Percentiles rank a stretch among this genome's conserved stretches.
phyloP scores from a whole-genome alignment of 495 filamentous ascomycete genomes.

The Baudoinia panamericana region DNA sequence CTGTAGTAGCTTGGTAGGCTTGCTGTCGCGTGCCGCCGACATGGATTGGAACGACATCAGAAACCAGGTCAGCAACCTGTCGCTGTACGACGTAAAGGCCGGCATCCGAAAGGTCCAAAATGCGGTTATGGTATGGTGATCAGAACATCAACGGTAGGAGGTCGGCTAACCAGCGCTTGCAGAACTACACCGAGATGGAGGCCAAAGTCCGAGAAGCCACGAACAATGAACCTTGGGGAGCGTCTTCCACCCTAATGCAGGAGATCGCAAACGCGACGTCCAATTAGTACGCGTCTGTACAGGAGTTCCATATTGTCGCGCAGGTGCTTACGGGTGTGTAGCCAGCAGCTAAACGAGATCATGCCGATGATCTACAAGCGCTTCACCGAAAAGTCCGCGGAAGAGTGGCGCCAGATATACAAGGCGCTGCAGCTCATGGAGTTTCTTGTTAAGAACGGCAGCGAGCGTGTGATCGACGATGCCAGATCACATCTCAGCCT shows the following conservation, averaged over 20 bases:
- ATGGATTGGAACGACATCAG: slow-evolving; percentile 84
- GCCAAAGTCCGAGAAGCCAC: slow-evolving; percentile 95
- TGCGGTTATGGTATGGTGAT: slow-evolving; percentile 13
- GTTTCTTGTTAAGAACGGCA: slow-evolving; percentile 96
- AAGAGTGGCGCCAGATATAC: slow-evolving; percentile 99
- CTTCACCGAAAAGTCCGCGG: slow-evolving; percentile 94
- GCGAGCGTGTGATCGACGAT: slow-evolving; percentile 95
- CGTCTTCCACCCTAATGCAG: slow-evolving; percentile 73
- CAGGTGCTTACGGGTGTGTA: no score
- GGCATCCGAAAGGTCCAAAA: slow-evolving; percentile 17
- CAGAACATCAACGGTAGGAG: no score
- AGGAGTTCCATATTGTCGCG: no score
- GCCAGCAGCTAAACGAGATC: slow-evolving; percentile 94
- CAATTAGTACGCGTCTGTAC: slow-evolving; percentile 96
- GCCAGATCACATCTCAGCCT: slow-evolving; percentile 87
- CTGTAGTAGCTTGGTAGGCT: no score
- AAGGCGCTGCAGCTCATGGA: slow-evolving; percentile 94
- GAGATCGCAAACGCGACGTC: slow-evolving; percentile 97
- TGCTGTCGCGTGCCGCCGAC: no score
- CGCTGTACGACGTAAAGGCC: slow-evolving; percentile 47
- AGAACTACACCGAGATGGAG: slow-evolving; percentile 98
- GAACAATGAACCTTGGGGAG: slow-evolving; percentile 96
- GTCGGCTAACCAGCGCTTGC: no score
- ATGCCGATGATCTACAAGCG: slow-evolving; percentile 99
- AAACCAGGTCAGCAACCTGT: slow-evolving; percentile 85